phyloP scores from a whole-genome alignment of 108 stramenopile species.

The Fragilariopsis cylindrus region DNA sequence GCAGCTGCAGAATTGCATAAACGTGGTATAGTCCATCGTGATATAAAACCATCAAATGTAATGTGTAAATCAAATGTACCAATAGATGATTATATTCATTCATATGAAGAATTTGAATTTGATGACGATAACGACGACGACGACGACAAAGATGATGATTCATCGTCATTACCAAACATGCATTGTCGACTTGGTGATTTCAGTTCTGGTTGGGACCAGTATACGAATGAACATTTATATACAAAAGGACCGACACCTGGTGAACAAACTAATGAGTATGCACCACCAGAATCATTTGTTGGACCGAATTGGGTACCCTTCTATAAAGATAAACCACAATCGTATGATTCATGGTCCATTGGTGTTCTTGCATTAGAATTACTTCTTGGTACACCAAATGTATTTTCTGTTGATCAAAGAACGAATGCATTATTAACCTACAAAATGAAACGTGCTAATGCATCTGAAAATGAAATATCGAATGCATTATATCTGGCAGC shows the following conservation, averaged over 20 bases:
- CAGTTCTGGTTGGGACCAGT: conserved; percentile 73
- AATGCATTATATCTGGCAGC: conserved; percentile 78
- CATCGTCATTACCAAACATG: conserved; percentile 14
- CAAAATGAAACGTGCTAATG: conserved; percentile 65
- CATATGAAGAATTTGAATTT: conserved; percentile 10
- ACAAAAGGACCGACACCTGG: conserved; percentile 60
- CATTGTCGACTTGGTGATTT: conserved; percentile 77
- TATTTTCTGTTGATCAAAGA: conserved; percentile 91
- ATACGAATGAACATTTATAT: conserved; percentile 58
- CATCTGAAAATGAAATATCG: conserved; percentile 60
- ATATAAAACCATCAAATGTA: conserved; percentile 81
- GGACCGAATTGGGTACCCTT: conserved; percentile 61
- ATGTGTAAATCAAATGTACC: conserved; percentile 57
- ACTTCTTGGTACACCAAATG: conserved; percentile 91
- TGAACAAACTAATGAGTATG: conserved; percentile 83
- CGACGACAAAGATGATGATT: not conserved
- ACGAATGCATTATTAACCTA: conserved; percentile 83
- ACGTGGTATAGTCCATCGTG: conserved; percentile 76
- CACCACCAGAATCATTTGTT: conserved; percentile 76
- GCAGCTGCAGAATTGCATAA: conserved; percentile 68
- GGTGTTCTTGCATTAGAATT: conserved; percentile 88
- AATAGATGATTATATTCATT: conserved; percentile 1
- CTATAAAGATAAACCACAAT: conserved; percentile 47
- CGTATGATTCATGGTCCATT: conserved; percentile 87
- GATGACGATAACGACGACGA: not conserved